A percentile compares a stretch with the other conserved stretches of the same genome.
Evolutionary conservation across 2,329 filamentous ascomycete genomes (phyloP).

Genomic region (Fusarium verrucosum): DNA sequence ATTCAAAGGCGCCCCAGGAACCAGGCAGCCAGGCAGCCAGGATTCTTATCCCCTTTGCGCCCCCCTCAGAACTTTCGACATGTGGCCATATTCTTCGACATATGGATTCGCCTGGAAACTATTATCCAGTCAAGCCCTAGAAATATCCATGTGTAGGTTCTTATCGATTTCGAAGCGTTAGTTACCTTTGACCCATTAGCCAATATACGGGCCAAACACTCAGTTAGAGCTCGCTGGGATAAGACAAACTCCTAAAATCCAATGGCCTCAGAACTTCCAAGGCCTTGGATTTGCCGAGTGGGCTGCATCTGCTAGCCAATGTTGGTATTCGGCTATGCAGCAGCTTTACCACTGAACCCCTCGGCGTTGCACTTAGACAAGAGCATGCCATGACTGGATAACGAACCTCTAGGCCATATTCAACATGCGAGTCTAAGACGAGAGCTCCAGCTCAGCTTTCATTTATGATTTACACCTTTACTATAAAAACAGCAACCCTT

Average conservation of each 20-base stretch:
- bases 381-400: not conserved
- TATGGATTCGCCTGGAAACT: not conserved
- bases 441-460: not conserved
- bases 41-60: not conserved
- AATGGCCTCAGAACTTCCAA: not conserved
- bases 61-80: not conserved
- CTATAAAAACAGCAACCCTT: not conserved
- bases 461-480: not conserved
- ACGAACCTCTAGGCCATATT: not conserved
- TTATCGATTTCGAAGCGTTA: not conserved
- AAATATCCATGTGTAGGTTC: not conserved
- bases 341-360: not conserved
- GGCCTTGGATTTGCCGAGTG: not conserved
- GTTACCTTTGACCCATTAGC: not conserved
- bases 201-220: not conserved
- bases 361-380: not conserved
- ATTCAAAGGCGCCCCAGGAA: not conserved
- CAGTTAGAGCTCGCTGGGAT: not conserved
- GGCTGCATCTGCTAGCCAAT: not conserved
- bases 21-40: not conserved
- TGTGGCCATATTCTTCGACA: not conserved
- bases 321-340: not conserved
- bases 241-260: not conserved
- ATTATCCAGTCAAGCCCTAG: not conserved
- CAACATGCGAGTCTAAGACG: not conserved